Evolutionary conservation across 257 asterid genomes (phyloP).

Genomic region (Paulownia fortunei): DNA sequence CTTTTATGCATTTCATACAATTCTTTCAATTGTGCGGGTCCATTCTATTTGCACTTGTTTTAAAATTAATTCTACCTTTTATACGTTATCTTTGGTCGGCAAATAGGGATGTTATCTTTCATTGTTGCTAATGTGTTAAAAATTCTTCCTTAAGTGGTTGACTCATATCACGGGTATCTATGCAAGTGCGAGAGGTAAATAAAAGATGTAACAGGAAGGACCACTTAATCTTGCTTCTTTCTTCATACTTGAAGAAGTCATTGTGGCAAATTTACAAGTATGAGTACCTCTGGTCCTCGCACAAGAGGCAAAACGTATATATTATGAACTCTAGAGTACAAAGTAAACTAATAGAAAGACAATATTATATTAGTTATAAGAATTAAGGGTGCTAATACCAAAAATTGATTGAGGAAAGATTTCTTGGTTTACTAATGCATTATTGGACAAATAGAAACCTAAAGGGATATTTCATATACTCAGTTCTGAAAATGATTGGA

Average conservation of each 20-base stretch:
- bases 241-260: not conserved
- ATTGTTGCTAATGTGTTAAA: not conserved
- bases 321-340: not conserved
- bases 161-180: not conserved
- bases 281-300: not conserved
- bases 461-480: not conserved
- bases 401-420: not conserved
- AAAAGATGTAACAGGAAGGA: not conserved
- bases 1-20: conserved; percentile 1
- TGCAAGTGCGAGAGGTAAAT: not conserved
- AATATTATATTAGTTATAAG: not conserved
- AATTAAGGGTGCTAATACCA: not conserved
- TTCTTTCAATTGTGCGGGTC: conserved; percentile 12
- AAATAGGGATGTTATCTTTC: not conserved
- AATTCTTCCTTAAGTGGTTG: conserved; percentile 9
- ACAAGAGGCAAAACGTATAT: not conserved
- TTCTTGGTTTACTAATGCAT: not conserved
- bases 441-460: not conserved
- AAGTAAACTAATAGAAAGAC: not conserved
- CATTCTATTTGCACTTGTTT: not conserved
- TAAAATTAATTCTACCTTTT: not conserved
- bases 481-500: not conserved
- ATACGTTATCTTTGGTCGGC: conserved; percentile 1
- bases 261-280: not conserved
- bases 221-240: not conserved